A percentile compares a stretch with the other conserved stretches of the same genome.
These are phyloP conservation scores for Didymella sp. DNA, from an alignment of 2,329 filamentous ascomycete species.

Conservation along the genomic window DNA sequence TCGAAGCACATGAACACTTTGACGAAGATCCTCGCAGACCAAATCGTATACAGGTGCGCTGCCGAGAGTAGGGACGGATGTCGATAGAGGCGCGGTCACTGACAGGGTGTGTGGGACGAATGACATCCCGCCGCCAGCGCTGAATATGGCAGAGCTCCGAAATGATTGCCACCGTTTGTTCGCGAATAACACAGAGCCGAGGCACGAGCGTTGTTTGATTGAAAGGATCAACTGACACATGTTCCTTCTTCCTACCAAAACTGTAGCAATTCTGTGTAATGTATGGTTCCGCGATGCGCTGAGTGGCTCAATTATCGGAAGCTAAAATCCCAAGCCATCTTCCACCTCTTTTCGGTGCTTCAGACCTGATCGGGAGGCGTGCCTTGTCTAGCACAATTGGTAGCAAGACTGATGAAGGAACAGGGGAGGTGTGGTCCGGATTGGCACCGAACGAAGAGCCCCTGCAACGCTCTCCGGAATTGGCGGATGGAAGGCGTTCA, in stretches of 20 bases:
- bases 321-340: slow-evolving; percentile 15
- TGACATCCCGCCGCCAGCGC: slow-evolving; percentile 27
- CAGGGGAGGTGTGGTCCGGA: slow-evolving; percentile 13
- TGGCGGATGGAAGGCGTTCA: slow-evolving; percentile 9
- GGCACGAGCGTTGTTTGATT: slow-evolving; percentile 22
- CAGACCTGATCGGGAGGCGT: slow-evolving; percentile 15
- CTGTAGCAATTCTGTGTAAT: slow-evolving; percentile 12
- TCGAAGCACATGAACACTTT: slow-evolving; percentile 39
- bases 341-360: slow-evolving; percentile 17
- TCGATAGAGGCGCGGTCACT: slow-evolving; percentile 37
- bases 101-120: slow-evolving; percentile 31
- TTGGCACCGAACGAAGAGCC: slow-evolving; percentile 10
- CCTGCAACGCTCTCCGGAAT: slow-evolving; percentile 16
- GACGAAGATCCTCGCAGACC: slow-evolving; percentile 24
- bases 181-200: slow-evolving; percentile 27
- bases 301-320: slow-evolving; percentile 22
- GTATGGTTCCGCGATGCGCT: slow-evolving; percentile 16
- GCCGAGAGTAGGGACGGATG: slow-evolving; percentile 27
- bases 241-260: slow-evolving; percentile 18
- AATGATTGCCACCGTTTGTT: slow-evolving; percentile 36
- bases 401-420: slow-evolving; percentile 17
- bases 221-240: slow-evolving; percentile 29
- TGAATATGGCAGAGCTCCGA: slow-evolving; percentile 41
- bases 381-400: slow-evolving; percentile 15
- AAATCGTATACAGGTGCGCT: slow-evolving; percentile 26